Evolutionary conservation across 208 protist genomes (phyloP).

Genomic region (Lotmaria passim): DNA sequence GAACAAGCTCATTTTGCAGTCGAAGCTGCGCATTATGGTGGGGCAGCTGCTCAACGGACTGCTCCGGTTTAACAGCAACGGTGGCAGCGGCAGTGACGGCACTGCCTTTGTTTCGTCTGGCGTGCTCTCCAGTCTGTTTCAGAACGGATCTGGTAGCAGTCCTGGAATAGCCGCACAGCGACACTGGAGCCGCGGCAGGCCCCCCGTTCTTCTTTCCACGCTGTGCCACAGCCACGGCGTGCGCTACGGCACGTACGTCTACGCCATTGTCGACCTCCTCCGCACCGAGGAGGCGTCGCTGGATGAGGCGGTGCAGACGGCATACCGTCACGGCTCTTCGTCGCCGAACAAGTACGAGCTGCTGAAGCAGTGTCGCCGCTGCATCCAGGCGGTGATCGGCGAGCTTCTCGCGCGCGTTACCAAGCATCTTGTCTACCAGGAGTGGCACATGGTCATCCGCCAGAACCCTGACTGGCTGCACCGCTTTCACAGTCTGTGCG

Average conservation of each 20-base stretch:
- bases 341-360: slow-evolving; percentile 43
- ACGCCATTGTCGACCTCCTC: slow-evolving; percentile 50
- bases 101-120: neutral
- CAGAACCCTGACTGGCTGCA: slow-evolving; percentile 38
- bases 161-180: neutral
- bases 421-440: slow-evolving; percentile 44
- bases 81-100: neutral
- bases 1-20: slow-evolving; percentile 55
- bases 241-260: slow-evolving; percentile 53
- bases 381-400: slow-evolving; percentile 47
- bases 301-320: slow-evolving; percentile 33
- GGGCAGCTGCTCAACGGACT: slow-evolving; percentile 45
- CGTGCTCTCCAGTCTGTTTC: neutral
- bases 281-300: slow-evolving; percentile 48
- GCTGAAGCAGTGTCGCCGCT: slow-evolving; percentile 45
- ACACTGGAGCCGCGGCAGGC: slow-evolving; percentile 9
- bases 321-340: slow-evolving; percentile 36
- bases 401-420: slow-evolving; percentile 52
- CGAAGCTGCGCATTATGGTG: slow-evolving; percentile 52
- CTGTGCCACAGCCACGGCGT: slow-evolving; percentile 54
- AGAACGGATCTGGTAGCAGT: neutral
- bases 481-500: slow-evolving; percentile 29
- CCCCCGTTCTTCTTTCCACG: slow-evolving; percentile 47
- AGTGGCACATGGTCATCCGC: slow-evolving; percentile 40
- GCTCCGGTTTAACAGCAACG: slow-evolving; percentile 3